Percentiles rank a stretch among this genome's conserved stretches.
Conservation (phyloP, 495 filamentous ascomycete genomes). For the Penicillium pancosmium region DNA sequence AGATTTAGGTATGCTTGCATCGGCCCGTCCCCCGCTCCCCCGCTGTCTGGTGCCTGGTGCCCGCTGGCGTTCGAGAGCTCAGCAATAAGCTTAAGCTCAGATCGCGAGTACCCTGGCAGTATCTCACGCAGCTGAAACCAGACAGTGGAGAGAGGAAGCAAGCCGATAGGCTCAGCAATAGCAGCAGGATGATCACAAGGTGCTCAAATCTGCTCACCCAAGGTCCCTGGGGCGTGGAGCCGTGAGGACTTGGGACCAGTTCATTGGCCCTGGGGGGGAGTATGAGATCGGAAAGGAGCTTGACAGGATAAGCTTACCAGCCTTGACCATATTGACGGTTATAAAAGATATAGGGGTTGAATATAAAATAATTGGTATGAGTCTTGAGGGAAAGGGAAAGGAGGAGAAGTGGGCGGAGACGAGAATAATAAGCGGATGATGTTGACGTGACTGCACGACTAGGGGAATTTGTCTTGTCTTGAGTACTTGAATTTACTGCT, state of each 20-base stretch:
- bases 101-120: slow-evolving; percentile 5
- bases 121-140: neutral
- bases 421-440: slow-evolving; percentile 38
- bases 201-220: slow-evolving; percentile 59
- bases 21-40: neutral
- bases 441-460: slow-evolving; percentile 32
- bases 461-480: slow-evolving; percentile 7
- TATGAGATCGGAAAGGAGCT: neutral
- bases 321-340: slow-evolving; percentile 87
- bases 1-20: neutral
- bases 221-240: slow-evolving; percentile 43
- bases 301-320: slow-evolving; percentile 62
- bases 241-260: slow-evolving; percentile 13
- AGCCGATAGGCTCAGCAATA: slow-evolving; percentile 39
- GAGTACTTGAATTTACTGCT: slow-evolving; percentile 11
- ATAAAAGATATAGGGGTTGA: slow-evolving; percentile 13
- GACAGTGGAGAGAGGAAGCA: slow-evolving; percentile 22
- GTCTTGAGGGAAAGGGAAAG: slow-evolving; percentile 18
- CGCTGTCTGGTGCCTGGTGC: neutral
- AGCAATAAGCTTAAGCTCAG: slow-evolving; percentile 1
- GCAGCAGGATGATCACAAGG: slow-evolving; percentile 36
- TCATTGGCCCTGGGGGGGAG: slow-evolving; percentile 12
- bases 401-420: slow-evolving; percentile 14
- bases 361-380: slow-evolving; percentile 8
- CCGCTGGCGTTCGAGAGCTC: neutral